Evolutionary conservation across 179 eudicot species (phyloP).

Genomic region (Actinidia arguta): DNA sequence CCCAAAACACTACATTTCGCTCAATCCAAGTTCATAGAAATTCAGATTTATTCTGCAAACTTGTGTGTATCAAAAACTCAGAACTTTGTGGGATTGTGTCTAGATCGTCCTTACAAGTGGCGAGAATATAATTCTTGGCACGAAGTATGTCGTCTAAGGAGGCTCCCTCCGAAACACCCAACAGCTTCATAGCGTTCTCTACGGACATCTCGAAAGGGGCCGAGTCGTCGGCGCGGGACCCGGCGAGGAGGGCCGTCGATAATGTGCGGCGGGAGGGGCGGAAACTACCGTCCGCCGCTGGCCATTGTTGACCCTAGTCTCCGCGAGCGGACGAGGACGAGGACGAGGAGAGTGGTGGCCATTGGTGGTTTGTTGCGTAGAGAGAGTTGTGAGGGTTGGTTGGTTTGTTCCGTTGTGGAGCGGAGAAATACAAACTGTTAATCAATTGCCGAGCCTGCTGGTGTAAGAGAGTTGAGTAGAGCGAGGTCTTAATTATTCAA

Average conservation of each 20-base stretch:
- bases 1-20: not conserved
- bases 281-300: slow-evolving; percentile 28
- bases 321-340: too few species aligned
- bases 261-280: slow-evolving; percentile 35
- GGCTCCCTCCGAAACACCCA: slow-evolving; percentile 88
- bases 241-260: slow-evolving; percentile 42
- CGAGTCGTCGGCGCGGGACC: slow-evolving; percentile 89
- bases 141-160: slow-evolving; percentile 87
- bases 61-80: too few species aligned
- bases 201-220: slow-evolving; percentile 89
- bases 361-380: too few species aligned
- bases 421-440: too few species aligned
- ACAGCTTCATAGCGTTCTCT: slow-evolving; percentile 84
- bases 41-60: not conserved
- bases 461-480: too few species aligned
- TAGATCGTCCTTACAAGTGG: slow-evolving; percentile 76
- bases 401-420: too few species aligned
- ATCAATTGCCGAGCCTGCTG: too few species aligned
- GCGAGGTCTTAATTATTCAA: too few species aligned
- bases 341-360: too few species aligned
- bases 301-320: slow-evolving; percentile 4
- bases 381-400: too few species aligned
- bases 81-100: slow-evolving; percentile 70
- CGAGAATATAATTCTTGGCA: slow-evolving; percentile 76
- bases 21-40: not conserved